phyloP scores from a whole-genome alignment of 169 alveolate genomes.

The Cryptosporidium ryanae region DNA sequence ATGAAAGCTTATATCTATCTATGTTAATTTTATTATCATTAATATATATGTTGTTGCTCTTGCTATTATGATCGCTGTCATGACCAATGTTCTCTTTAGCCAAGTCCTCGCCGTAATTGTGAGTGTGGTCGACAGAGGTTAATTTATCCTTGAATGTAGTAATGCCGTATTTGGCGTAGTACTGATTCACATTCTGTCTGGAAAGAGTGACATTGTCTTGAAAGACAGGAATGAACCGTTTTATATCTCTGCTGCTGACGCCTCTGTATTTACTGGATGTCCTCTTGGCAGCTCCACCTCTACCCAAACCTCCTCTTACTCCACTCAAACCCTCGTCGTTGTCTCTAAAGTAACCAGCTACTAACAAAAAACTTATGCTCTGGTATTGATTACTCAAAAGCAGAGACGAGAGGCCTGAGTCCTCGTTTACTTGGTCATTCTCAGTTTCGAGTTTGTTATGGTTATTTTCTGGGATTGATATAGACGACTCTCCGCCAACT shows the following conservation, averaged over 20 bases:
- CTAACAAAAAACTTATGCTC: constrained; percentile 20
- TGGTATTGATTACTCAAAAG: neutral
- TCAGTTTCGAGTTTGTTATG: neutral
- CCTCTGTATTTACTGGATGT: neutral
- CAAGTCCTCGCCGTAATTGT: neutral
- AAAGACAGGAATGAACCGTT: constrained; percentile 17
- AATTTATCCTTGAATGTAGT: constrained; percentile 52
- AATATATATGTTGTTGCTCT: neutral
- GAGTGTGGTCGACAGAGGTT: constrained; percentile 1
- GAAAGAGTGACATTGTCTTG: constrained; percentile 38
- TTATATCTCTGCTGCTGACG: neutral
- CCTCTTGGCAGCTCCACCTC: neutral
- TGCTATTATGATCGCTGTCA: neutral
- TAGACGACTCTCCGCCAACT: neutral
- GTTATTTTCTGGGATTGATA: constrained; percentile 8
- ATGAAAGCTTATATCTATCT: constrained; percentile 35
- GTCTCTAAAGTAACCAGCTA: constrained; percentile 48
- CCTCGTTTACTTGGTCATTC: no score
- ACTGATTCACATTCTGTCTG: constrained; percentile 43
- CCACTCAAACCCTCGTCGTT: no score
- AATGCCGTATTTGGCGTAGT: constrained; percentile 63
- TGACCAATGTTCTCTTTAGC: neutral
- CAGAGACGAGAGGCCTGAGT: neutral
- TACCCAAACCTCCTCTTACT: no score
- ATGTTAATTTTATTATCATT: constrained; percentile 16